A percentile compares a stretch with the other conserved stretches of the same genome.
phyloP scores from a whole-genome alignment of 306 rosid genomes.

The Castanopsis chinensis region DNA sequence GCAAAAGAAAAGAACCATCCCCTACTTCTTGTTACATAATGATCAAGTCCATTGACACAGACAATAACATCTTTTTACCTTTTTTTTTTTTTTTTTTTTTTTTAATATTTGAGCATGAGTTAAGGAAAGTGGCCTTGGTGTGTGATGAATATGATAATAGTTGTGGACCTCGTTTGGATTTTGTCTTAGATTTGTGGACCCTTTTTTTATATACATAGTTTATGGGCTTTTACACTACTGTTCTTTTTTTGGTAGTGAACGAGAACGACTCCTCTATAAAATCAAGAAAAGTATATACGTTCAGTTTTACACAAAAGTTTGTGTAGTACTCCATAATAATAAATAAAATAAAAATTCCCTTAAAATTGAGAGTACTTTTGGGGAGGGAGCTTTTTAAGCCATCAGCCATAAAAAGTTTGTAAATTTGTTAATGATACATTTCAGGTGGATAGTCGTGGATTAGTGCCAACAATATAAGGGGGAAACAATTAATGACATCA shows the following conservation, averaged over 20 bases:
- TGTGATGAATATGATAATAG: not conserved
- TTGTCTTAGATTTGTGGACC: not conserved
- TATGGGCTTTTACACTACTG: not conserved
- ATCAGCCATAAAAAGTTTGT: not conserved
- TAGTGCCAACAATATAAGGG: too few species aligned
- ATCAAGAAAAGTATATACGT: too few species aligned
- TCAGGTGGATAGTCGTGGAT: too few species aligned
- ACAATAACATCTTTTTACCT: not conserved
- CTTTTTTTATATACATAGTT: too few species aligned
- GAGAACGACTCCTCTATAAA: too few species aligned
- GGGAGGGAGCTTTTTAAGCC: not conserved
- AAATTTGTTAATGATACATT: too few species aligned
- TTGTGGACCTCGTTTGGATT: not conserved
- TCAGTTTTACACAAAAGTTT: not conserved
- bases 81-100: not conserved
- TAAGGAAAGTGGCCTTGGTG: not conserved
- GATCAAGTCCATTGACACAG: not conserved
- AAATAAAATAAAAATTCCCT: too few species aligned
- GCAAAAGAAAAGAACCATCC: not conserved
- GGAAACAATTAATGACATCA: too few species aligned
- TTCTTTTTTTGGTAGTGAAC: not conserved
- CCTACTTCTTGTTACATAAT: not conserved
- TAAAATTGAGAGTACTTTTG: too few species aligned
- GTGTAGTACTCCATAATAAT: not conserved
- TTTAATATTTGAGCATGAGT: not conserved